Evolutionary conservation across 2,329 filamentous ascomycete genomes (phyloP).

Genomic region (Ophiostoma australiae): DNA sequence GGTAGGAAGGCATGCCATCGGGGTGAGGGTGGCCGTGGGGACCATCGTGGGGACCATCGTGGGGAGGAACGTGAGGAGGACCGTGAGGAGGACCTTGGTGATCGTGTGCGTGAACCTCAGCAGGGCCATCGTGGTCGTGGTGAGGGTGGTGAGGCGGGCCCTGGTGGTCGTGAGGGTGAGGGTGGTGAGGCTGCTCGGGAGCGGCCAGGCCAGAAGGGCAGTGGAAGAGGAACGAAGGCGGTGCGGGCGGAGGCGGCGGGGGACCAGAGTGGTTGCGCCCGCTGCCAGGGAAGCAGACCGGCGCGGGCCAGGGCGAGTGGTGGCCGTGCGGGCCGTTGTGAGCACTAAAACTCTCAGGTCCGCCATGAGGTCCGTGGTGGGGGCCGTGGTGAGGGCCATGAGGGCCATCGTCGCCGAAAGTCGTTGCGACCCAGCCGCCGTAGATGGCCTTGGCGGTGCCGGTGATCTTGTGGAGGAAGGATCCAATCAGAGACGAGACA

Average conservation of each 20-base stretch:
- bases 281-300: slow-evolving; percentile 14
- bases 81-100: background rate
- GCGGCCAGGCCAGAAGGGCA: slow-evolving; percentile 21
- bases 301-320: slow-evolving; percentile 1
- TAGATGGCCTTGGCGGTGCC: slow-evolving; percentile 36
- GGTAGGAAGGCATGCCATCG: background rate
- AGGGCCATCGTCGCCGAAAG: slow-evolving; percentile 22
- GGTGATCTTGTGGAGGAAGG: slow-evolving; percentile 39
- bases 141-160: background rate
- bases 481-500: slow-evolving; percentile 41
- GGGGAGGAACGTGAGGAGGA: background rate
- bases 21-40: background rate
- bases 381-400: background rate
- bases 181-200: background rate
- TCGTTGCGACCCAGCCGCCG: slow-evolving; percentile 22
- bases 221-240: slow-evolving; percentile 28
- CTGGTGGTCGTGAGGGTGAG: background rate
- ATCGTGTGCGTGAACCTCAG: background rate
- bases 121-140: background rate
- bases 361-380: background rate
- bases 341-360: background rate
- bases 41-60: background rate
- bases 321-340: background rate
- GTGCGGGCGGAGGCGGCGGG: slow-evolving; percentile 17
- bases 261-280: slow-evolving; percentile 12